Percentiles rank a stretch among this genome's conserved stretches.
These are phyloP conservation scores for Paraconiothyrium brasiliense DNA, from an alignment of 2,329 filamentous ascomycete species.

Conservation along the genomic window DNA sequence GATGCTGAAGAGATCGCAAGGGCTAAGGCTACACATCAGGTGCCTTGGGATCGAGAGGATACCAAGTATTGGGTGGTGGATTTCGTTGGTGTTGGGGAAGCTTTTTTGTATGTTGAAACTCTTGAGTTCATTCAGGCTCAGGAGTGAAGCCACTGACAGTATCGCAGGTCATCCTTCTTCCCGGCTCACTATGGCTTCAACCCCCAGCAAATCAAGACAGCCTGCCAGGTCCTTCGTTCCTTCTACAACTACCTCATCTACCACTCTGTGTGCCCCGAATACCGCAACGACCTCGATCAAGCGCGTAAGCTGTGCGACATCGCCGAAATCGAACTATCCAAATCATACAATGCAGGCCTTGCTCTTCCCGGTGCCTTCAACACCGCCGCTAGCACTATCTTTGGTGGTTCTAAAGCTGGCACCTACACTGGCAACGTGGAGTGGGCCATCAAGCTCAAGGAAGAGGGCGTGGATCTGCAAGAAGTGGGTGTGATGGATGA, in stretches of 20 bases:
- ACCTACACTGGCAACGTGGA: slow-evolving; percentile 52
- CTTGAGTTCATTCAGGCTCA: not conserved
- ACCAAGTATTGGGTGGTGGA: slow-evolving; percentile 77
- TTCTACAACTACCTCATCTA: slow-evolving; percentile 88
- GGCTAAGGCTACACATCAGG: slow-evolving; percentile 70
- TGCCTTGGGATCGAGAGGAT: slow-evolving; percentile 60
- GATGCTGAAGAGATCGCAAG: slow-evolving; percentile 71
- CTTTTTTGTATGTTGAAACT: slow-evolving; percentile 71
- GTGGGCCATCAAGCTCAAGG: slow-evolving; percentile 51
- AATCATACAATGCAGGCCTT: slow-evolving; percentile 61
- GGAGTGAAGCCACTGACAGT: slow-evolving; percentile 20
- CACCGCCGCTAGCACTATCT: slow-evolving; percentile 74
- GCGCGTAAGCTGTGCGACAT: slow-evolving; percentile 73
- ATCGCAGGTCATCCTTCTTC: slow-evolving; percentile 62
- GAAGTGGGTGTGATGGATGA: slow-evolving; percentile 54
- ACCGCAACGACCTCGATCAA: slow-evolving; percentile 70
- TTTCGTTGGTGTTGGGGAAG: slow-evolving; percentile 79
- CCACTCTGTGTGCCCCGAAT: slow-evolving; percentile 88
- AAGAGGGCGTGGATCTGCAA: slow-evolving; percentile 27
- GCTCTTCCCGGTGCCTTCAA: slow-evolving; percentile 83
- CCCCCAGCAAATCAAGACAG: slow-evolving; percentile 62
- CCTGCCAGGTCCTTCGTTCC: slow-evolving; percentile 76
- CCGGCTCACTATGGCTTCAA: slow-evolving; percentile 65
- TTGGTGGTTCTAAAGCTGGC: slow-evolving; percentile 63
- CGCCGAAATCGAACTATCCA: slow-evolving; percentile 73